A percentile compares a stretch with the other conserved stretches of the same genome.
Conservation (phyloP, 2,329 filamentous ascomycete species). For the Pseudocercospora cruenta region DNA sequence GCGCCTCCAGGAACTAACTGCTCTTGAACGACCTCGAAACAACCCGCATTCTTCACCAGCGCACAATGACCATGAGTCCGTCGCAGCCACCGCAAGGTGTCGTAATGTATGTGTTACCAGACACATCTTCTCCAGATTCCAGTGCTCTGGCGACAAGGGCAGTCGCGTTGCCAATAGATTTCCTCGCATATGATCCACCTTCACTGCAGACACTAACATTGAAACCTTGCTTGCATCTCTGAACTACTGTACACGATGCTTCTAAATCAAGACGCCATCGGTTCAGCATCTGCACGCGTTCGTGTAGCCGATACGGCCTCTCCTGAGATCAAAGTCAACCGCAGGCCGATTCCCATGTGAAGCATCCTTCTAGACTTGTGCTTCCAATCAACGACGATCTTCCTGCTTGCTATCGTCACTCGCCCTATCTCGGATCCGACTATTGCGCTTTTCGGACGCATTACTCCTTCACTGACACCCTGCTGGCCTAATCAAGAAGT, state of each 20-base stretch:
- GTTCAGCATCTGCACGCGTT: conserved; percentile 14
- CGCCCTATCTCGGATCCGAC: conserved; percentile 10
- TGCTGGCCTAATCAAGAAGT: not conserved
- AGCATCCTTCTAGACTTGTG: not conserved
- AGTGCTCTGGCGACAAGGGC: not conserved
- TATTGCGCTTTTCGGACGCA: not conserved
- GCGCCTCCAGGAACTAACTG: not conserved
- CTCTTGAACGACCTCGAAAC: not conserved
- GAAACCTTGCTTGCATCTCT: conserved; percentile 19
- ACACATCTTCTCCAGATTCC: not conserved
- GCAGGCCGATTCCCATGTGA: conserved; percentile 14
- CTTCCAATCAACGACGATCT: not conserved
- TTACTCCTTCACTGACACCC: not conserved
- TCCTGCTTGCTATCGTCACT: not conserved
- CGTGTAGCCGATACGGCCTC: conserved; percentile 6
- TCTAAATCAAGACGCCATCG: conserved; percentile 14
- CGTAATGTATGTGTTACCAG: not conserved
- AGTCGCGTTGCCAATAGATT: conserved; percentile 18
- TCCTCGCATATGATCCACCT: conserved; percentile 6
- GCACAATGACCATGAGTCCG: not conserved
- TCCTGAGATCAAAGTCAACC: conserved; percentile 3
- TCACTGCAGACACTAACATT: conserved; percentile 13
- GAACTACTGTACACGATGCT: conserved; percentile 19
- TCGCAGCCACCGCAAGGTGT: conserved; percentile 7
- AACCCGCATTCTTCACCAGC: not conserved